Percentiles rank a stretch among this genome's conserved stretches.
These are phyloP conservation scores for Fusarium burgessii DNA, from an alignment of 2,329 filamentous ascomycete species.

Conservation along the genomic window DNA sequence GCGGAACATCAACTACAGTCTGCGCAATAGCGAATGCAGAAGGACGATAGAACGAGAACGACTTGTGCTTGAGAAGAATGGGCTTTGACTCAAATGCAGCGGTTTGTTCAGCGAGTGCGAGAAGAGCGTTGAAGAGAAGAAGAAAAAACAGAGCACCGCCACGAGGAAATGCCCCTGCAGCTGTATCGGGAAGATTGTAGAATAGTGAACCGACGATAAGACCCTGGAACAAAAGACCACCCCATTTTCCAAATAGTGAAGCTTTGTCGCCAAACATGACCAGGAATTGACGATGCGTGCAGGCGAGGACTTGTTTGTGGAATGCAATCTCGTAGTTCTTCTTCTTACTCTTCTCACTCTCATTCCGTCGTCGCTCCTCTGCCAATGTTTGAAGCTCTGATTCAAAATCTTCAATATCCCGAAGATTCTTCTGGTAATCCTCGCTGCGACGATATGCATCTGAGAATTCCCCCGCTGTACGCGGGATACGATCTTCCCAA, in stretches of 20 bases:
- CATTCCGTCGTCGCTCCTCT: conserved; percentile 63
- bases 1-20: conserved; percentile 68
- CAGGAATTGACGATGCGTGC: conserved; percentile 82
- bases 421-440: conserved; percentile 69
- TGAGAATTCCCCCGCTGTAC: conserved; percentile 75
- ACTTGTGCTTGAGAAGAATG: conserved; percentile 77
- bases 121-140: conserved; percentile 68
- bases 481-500: conserved; percentile 74
- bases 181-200: conserved; percentile 72
- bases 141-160: conserved; percentile 64
- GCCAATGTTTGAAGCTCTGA: conserved; percentile 67
- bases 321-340: conserved; percentile 84
- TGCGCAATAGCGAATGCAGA: conserved; percentile 68
- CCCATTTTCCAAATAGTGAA: conserved; percentile 82
- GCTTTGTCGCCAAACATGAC: conserved; percentile 80
- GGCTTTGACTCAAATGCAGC: conserved; percentile 71
- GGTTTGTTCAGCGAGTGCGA: conserved; percentile 81
- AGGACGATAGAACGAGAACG: conserved; percentile 75
- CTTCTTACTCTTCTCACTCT: conserved; percentile 75
- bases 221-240: conserved; percentile 79
- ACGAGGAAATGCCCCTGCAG: conserved; percentile 71
- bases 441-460: conserved; percentile 73
- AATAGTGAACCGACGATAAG: conserved; percentile 86
- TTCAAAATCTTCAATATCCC: conserved; percentile 73
- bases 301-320: conserved; percentile 75